Evolutionary conservation across 2,329 filamentous ascomycete genomes (phyloP).

Genomic region (Ambrosiella xylebori): DNA sequence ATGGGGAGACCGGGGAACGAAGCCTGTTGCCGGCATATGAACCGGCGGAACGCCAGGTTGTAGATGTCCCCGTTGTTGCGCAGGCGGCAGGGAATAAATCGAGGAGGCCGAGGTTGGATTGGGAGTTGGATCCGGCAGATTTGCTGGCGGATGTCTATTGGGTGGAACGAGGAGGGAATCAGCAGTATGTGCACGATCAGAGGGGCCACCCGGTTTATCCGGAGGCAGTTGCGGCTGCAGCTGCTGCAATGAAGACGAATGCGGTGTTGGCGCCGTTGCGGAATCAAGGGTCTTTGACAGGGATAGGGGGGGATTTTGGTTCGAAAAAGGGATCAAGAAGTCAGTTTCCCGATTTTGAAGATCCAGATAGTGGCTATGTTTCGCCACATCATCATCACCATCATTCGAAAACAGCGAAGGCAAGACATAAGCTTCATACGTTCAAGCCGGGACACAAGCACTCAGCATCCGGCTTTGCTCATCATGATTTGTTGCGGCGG

Average conservation of each 20-base stretch:
- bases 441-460: conserved; percentile 27
- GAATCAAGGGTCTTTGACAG: neutral
- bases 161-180: conserved; percentile 70
- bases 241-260: neutral
- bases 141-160: conserved; percentile 81
- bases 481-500: conserved; percentile 35
- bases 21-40: conserved; percentile 28
- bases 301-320: neutral
- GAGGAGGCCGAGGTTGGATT: conserved; percentile 63
- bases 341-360: neutral
- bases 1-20: conserved; percentile 6
- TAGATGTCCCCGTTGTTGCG: conserved; percentile 26
- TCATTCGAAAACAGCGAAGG: conserved; percentile 8
- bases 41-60: conserved; percentile 26
- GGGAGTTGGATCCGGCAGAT: conserved; percentile 69
- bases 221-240: neutral
- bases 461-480: conserved; percentile 30
- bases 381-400: neutral
- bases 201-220: conserved; percentile 56
- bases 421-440: conserved; percentile 10
- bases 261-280: neutral
- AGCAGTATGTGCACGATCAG: conserved; percentile 62
- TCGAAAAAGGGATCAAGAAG: neutral
- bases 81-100: conserved; percentile 35
- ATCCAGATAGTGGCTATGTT: conserved; percentile 7